Evolutionary conservation across 2,329 filamentous ascomycete genomes (phyloP).

Genomic region (Fusarium oxysporum): DNA sequence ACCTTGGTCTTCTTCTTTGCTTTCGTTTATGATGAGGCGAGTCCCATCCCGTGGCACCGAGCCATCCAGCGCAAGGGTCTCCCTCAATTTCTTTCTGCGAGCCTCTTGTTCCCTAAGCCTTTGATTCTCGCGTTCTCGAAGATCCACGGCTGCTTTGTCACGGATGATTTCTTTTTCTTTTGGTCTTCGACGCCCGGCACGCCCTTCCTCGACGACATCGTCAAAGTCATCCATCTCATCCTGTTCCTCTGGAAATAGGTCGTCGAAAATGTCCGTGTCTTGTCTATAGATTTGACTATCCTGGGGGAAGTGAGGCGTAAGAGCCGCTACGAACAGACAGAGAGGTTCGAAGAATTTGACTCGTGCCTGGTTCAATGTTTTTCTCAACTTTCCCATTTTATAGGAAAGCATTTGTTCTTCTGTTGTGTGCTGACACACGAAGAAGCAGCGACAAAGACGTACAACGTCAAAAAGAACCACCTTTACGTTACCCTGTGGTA

Average conservation of each 20-base stretch:
- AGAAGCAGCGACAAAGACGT: slow-evolving; percentile 48
- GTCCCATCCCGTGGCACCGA: slow-evolving; percentile 58
- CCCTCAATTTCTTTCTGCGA: slow-evolving; percentile 61
- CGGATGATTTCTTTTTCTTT: slow-evolving; percentile 53
- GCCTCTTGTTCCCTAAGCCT: slow-evolving; percentile 65
- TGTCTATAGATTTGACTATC: slow-evolving; percentile 49
- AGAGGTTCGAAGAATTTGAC: slow-evolving; percentile 38
- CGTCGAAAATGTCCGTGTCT: slow-evolving; percentile 35
- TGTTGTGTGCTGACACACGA: slow-evolving; percentile 39
- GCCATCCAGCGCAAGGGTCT: slow-evolving; percentile 58
- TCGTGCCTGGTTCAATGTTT: slow-evolving; percentile 22
- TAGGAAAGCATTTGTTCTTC: slow-evolving; percentile 39
- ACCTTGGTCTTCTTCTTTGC: slow-evolving; percentile 68
- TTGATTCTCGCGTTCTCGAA: slow-evolving; percentile 66
- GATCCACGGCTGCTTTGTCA: slow-evolving; percentile 57
- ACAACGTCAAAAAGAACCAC: slow-evolving; percentile 48
- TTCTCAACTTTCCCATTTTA: slow-evolving; percentile 28
- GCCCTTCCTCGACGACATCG: slow-evolving; percentile 30
- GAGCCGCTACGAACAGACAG: slow-evolving; percentile 44
- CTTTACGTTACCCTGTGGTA: slow-evolving; percentile 17
- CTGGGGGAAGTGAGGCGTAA: slow-evolving; percentile 47
- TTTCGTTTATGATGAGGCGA: slow-evolving; percentile 74
- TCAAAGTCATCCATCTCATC: slow-evolving; percentile 15
- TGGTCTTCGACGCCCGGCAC: slow-evolving; percentile 38
- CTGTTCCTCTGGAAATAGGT: slow-evolving; percentile 19